Conservation (phyloP, 495 filamentous ascomycete species). For the Trichocladium uniseriatum region DNA sequence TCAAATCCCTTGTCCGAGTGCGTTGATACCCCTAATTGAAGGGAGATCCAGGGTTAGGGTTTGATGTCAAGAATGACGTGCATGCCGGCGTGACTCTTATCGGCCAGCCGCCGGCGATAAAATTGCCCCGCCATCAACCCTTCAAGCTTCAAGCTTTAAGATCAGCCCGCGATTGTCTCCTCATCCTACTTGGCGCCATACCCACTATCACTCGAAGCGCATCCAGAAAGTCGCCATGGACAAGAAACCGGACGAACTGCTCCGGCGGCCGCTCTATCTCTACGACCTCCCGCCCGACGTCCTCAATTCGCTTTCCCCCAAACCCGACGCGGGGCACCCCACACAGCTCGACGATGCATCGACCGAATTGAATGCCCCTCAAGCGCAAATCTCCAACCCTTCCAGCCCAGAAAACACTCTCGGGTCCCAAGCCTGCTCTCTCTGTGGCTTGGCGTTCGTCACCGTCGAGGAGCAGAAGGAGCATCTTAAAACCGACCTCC, state of each 20-base stretch:
- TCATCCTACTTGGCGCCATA: background rate
- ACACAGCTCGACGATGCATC: slow-evolving; percentile 20
- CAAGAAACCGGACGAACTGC: slow-evolving; percentile 29
- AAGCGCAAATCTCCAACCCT: slow-evolving; percentile 30
- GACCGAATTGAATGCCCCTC: slow-evolving; percentile 3
- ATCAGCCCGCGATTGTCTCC: background rate
- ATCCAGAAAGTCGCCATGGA: slow-evolving; percentile 15
- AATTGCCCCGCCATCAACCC: slow-evolving; percentile 13
- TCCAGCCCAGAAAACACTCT: slow-evolving; percentile 30
- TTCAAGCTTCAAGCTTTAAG: background rate
- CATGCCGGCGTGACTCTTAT: slow-evolving; percentile 20
- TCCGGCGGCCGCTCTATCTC: slow-evolving; percentile 46
- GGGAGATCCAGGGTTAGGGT: slow-evolving; percentile 22
- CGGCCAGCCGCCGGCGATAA: slow-evolving; percentile 11
- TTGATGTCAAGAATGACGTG: background rate
- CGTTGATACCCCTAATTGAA: too few species aligned
- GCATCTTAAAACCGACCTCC: slow-evolving; percentile 85
- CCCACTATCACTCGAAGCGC: background rate
- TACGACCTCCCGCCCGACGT: slow-evolving; percentile 80
- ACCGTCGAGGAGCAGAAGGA: slow-evolving; percentile 72
- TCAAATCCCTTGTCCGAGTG: too few species aligned
- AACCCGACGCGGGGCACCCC: slow-evolving; percentile 34
- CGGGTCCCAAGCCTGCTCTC: slow-evolving; percentile 66
- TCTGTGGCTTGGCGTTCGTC: slow-evolving; percentile 62
- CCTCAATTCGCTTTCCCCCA: slow-evolving; percentile 57